Evolutionary conservation across 176 grass and related monocot species (phyloP), one percentile per base, ranked within the genome.

Genomic region (Carex pumila): DNA sequence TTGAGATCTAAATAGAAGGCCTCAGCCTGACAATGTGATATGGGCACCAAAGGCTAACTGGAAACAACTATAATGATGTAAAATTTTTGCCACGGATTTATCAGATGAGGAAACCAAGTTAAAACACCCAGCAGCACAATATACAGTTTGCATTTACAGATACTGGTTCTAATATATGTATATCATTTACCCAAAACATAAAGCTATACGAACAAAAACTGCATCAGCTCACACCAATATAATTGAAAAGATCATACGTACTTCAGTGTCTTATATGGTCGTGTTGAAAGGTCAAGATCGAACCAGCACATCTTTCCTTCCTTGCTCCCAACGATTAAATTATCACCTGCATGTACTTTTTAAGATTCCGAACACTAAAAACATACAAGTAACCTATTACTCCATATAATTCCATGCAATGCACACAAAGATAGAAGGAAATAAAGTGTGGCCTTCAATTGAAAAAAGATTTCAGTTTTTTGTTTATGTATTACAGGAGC

Each of bases 281-380:
- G 76, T 4, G 93, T 90, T 21, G 93, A 95, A 55, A 93, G 79
- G 81, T 99, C 96, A 31, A 94, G 92, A 92, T 99, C 96, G 57
- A 99, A 99, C 96, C 96, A 99, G 47, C 96, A 95, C 76, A 99
- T 32, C 90, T 95, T 99, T 29, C 96, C 96, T 79, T 99, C 96
- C 86, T 86, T 95, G 87, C 96, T 99, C 59, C 96, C 96, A 4
- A 95, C 96, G 45, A 99, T 91, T 88, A 99, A 71, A 88, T 99
- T 94, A 89, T 95, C 96, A 83, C 96, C 96, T 99, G 87, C 29
- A 88, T 17, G 49, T 22, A 72, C 57, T 6, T 5, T 78, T 12
- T 78, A 34, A 78, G 73, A 56, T 56, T 34, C 17, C 3, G 3
- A 78, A 56, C 5, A 34, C 73, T 84, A 29, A n/a, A 45, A 71